These are phyloP conservation scores for Trametes pubescens DNA, from an alignment of 1,284 basidiomycete species.

Conservation along the genomic window DNA sequence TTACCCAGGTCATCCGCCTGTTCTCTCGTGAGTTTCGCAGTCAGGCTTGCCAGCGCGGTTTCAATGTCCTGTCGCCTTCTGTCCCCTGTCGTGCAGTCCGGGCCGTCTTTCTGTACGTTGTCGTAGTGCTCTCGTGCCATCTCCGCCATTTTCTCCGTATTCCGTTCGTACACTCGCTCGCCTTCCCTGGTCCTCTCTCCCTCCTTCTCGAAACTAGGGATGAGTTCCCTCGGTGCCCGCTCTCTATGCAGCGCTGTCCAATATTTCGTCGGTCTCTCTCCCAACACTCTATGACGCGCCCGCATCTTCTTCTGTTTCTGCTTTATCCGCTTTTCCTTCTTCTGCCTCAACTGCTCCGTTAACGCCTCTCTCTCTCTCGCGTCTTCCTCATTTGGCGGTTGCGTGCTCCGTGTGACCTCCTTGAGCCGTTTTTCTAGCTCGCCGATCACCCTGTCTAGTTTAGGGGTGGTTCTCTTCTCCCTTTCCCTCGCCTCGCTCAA, in stretches of 20 bases:
- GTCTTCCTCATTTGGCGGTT: too few species aligned
- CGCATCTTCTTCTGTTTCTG: not conserved
- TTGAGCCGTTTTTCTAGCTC: not conserved
- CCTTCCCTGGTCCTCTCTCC: too few species aligned
- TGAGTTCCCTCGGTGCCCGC: not conserved
- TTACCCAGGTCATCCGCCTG: not conserved
- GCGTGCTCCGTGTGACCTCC: not conserved
- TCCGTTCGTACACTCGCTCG: not conserved
- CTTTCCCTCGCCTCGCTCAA: not conserved
- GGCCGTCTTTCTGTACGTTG: not conserved
- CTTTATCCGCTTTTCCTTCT: not conserved
- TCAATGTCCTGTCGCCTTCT: not conserved
- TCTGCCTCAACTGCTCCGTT: too few species aligned
- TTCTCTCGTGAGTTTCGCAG: not conserved
- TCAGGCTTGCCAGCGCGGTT: not conserved
- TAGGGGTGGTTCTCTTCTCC: not conserved
- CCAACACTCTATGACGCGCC: slow-evolving; percentile 37
- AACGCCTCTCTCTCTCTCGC: too few species aligned
- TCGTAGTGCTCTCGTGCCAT: slow-evolving; percentile 14
- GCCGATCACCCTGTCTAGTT: not conserved
- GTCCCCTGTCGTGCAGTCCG: too few species aligned
- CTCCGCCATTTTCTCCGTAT: slow-evolving; percentile 10
- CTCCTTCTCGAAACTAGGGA: slow-evolving; percentile 2
- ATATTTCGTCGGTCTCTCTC: slow-evolving; percentile 43
- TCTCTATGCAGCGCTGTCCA: slow-evolving; percentile 41